phyloP scores from a whole-genome alignment of 2,329 filamentous ascomycete species.

The Cyphellophora attinorum region DNA sequence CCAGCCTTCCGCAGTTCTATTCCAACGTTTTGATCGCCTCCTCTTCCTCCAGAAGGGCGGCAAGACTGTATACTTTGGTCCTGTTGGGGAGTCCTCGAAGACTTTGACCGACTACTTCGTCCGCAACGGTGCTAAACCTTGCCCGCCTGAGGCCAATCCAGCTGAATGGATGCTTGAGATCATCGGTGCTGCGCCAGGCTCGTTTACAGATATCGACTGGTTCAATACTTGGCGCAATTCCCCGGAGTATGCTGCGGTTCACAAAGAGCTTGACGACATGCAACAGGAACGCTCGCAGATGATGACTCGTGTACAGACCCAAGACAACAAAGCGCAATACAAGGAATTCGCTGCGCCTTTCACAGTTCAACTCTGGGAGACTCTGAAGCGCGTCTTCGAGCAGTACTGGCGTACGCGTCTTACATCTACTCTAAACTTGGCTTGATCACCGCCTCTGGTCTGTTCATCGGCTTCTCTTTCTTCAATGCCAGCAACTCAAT shows the following conservation, averaged over 20 bases:
- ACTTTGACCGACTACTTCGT: conserved; percentile 57
- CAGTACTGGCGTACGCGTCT: conserved; percentile 82
- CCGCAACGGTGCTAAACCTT: conserved; percentile 50
- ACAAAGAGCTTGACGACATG: conserved; percentile 47
- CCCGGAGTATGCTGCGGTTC: conserved; percentile 46
- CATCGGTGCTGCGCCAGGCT: conserved; percentile 53
- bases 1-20: conserved; percentile 90
- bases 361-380: conserved; percentile 54
- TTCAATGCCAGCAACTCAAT: conserved; percentile 63
- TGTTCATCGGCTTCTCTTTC: conserved; percentile 82
- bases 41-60: conserved; percentile 57
- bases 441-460: conserved; percentile 54
- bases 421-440: conserved; percentile 79
- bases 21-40: conserved; percentile 68
- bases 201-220: conserved; percentile 56
- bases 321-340: conserved; percentile 47
- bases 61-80: conserved; percentile 60
- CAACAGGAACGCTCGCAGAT: conserved; percentile 39
- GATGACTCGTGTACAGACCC: conserved; percentile 27
- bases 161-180: conserved; percentile 65
- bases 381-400: conserved; percentile 67
- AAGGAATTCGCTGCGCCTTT: conserved; percentile 77
- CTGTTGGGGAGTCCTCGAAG: conserved; percentile 51
- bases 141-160: conserved; percentile 56
- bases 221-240: conserved; percentile 52